Evolutionary conservation across 106 monocot species (phyloP).

Genomic region (Dendrobium huoshanense): DNA sequence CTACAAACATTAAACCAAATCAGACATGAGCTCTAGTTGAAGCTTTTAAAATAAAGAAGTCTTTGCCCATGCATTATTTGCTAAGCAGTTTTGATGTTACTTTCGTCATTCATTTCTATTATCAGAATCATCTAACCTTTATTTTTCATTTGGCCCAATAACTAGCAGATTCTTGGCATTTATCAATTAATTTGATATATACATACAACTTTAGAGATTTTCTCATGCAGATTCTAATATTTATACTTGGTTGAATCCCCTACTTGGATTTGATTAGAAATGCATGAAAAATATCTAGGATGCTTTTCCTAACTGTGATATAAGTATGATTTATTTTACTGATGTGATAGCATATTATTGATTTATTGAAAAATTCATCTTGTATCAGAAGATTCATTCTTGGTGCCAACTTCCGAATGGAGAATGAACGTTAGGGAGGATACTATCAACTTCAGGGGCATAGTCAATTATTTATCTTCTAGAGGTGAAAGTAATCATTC

Average conservation of each 20-base stretch:
- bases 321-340: not conserved
- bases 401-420: slow-evolving; percentile 82
- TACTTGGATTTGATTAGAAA: not conserved
- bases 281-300: not conserved
- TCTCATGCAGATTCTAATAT: not conserved
- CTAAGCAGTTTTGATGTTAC: not conserved
- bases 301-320: not conserved
- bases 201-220: not conserved
- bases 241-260: not conserved
- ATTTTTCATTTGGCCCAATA: not conserved
- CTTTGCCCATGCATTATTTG: not conserved
- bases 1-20: not conserved
- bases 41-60: not conserved
- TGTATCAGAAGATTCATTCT: slow-evolving; percentile 71
- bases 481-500: slow-evolving; percentile 56
- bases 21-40: not conserved
- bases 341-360: slow-evolving; percentile 4
- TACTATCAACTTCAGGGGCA: slow-evolving; percentile 53
- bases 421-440: slow-evolving; percentile 69
- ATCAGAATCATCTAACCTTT: not conserved
- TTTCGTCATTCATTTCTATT: not conserved
- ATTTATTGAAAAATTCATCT: slow-evolving; percentile 17
- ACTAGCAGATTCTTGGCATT: not conserved
- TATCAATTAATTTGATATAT: not conserved
- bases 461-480: slow-evolving; percentile 59